Conservation (phyloP, 495 filamentous ascomycete genomes). For the Talaromyces thailandensis region DNA sequence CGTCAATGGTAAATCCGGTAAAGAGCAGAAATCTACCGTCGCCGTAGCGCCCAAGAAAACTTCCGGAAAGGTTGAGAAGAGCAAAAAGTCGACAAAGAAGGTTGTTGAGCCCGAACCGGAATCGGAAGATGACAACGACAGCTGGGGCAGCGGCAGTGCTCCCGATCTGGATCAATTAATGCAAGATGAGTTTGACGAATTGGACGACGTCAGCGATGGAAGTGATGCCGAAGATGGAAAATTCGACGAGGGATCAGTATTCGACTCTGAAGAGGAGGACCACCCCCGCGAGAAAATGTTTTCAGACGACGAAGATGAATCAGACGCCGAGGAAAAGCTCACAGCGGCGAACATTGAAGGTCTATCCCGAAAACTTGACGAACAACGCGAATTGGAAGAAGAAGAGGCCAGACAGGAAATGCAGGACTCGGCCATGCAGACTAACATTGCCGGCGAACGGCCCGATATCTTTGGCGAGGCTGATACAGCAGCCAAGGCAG, state of each 20-base stretch:
- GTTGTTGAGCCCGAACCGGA: constrained; percentile 22
- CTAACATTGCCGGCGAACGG: constrained; percentile 81
- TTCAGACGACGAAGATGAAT: constrained; percentile 90
- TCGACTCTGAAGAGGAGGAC: constrained; percentile 65
- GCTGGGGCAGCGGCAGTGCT: constrained; percentile 25
- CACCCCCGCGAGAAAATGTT: constrained; percentile 58
- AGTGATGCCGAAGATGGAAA: constrained; percentile 49
- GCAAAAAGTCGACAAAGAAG: constrained; percentile 25
- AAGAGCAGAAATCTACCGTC: constrained; percentile 18
- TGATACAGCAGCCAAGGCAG: constrained; percentile 41
- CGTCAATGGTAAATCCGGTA: constrained; percentile 30
- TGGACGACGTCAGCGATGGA: constrained; percentile 39
- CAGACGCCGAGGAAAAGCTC: constrained; percentile 80
- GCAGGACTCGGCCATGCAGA: constrained; percentile 83
- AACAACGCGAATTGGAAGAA: constrained; percentile 56
- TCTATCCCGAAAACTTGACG: constrained; percentile 72
- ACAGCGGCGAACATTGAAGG: constrained; percentile 96
- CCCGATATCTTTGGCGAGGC: constrained; percentile 59
- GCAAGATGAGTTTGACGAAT: constrained; percentile 46
- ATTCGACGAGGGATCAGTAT: constrained; percentile 54
- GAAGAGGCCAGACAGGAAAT: constrained; percentile 58
- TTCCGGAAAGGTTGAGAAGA: constrained; percentile 11
- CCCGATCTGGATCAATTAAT: constrained; percentile 22
- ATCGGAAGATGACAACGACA: constrained; percentile 28
- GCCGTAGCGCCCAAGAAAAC: constrained; percentile 19